Base-by-base conservation (phyloP, 768 basidiomycete genomes). In the Panus rudis region DNA sequence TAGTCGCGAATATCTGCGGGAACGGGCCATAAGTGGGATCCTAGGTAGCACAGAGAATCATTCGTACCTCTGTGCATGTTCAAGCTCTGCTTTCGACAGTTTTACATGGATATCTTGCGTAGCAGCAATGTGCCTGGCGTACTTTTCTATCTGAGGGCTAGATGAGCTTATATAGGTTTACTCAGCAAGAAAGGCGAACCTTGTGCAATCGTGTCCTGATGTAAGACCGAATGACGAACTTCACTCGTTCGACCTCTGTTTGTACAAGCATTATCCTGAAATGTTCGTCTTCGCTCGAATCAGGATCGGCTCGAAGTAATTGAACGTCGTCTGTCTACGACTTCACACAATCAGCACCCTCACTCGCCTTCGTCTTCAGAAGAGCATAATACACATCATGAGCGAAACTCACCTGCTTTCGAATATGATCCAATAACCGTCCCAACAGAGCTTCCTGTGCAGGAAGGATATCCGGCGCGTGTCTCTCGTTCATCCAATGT, bases 181-280 rank as follows among this genome's bases (percentile, higher is more conserved):
- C 30, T 21, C 17, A 35, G 14, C 12, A 11, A 13, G 21, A 20
- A 30, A 19, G 20, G 5, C 67, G 33, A 48, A 86, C 92, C 76
- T 97, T 97, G 70, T 75, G 81, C 40, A 94, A 61, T 46, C 92
- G 71, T 22, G 86, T 89, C 19, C 93, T 76, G 4, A 94, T 75
- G 60, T 94, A 97, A 2, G 90, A 89, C 45, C 92, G 68, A 20
- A 96, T 79, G 43, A 94, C 77, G 57, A 92, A 97, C 63, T 92
- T 93, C 53, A 91, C 88, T 31, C 93, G 79, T 59, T 97, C 92
- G 52, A 94, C 78, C 63, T 97, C 92, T 0, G 90, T 93, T 64
- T 93, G 90, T 0, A 89, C 92, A 41, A 97, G 81, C 71, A 91
- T 84, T 25, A 94, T 87, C 51, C 90, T 72, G 47, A 92, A 86